phyloP scores from a whole-genome alignment of 306 rosid genomes.

The Oxytropis ochrocephala region DNA sequence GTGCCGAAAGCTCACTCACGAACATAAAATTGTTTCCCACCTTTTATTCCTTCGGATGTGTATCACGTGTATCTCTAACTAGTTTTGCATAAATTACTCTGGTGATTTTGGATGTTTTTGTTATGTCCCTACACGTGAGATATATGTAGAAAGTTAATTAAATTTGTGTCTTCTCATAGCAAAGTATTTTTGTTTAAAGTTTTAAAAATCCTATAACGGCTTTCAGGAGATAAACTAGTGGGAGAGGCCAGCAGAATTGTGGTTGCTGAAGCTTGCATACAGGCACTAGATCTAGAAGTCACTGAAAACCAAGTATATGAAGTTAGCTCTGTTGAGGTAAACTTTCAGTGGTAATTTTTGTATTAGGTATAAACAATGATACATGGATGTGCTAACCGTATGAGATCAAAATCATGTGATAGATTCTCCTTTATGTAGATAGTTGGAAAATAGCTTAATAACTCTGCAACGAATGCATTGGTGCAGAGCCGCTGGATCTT shows the following conservation, averaged over 20 bases:
- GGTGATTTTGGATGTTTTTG: neutral
- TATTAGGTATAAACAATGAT: neutral
- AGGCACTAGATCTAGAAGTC: constrained; percentile 75
- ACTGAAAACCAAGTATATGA: constrained; percentile 76
- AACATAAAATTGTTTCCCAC: neutral
- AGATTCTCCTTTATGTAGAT: neutral
- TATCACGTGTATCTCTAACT: too few species aligned
- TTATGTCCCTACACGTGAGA: neutral
- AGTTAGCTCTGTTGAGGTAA: constrained; percentile 82
- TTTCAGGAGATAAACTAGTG: constrained; percentile 82
- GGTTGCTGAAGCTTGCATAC: constrained; percentile 95
- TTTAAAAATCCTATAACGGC: neutral
- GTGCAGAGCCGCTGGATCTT: too few species aligned
- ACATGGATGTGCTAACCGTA: neutral
- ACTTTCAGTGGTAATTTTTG: constrained; percentile 11
- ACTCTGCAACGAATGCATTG: too few species aligned
- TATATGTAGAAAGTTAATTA: neutral
- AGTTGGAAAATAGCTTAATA: too few species aligned
- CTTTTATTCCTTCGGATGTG: too few species aligned
- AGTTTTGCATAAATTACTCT: neutral
- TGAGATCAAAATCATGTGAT: neutral
- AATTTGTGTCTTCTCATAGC: neutral
- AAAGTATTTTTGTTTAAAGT: neutral
- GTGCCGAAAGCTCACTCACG: too few species aligned
- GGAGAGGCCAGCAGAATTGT: constrained; percentile 91